phyloP scores from a whole-genome alignment of 495 filamentous ascomycete species.

The Ramalina intermedia region DNA sequence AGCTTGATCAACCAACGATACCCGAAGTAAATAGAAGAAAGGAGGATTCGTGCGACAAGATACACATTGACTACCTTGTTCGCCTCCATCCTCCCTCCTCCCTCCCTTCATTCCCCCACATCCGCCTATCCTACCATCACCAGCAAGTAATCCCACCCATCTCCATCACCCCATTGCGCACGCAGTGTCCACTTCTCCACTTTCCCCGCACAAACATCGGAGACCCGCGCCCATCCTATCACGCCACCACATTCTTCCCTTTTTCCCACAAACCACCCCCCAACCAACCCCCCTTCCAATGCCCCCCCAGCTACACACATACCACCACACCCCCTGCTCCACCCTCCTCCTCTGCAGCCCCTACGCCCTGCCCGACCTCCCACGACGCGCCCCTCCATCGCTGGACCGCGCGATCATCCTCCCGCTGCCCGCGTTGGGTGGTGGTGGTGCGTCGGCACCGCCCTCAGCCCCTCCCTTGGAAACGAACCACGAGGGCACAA shows the following conservation, averaged over 20 bases:
- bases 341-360: slow-evolving; percentile 57
- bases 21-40: neutral
- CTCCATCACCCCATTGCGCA: no score
- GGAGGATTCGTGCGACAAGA: no score
- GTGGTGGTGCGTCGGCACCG: neutral
- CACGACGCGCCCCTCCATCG: slow-evolving; percentile 30
- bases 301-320: slow-evolving; percentile 34
- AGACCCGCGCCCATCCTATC: no score
- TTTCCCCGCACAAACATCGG: no score
- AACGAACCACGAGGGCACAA: slow-evolving; percentile 1
- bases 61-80: no score
- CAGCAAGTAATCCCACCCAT: no score
- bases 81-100: no score
- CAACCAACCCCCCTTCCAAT: slow-evolving; percentile 3
- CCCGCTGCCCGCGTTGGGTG: slow-evolving; percentile 13
- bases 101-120: no score
- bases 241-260: no score
- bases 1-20: no score
- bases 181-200: no score
- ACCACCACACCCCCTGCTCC: slow-evolving; percentile 58
- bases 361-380: slow-evolving; percentile 36
- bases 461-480: slow-evolving; percentile 3
- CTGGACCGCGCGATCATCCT: slow-evolving; percentile 32
- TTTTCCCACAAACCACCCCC: neutral
- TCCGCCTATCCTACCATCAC: no score